Base-by-base conservation (phyloP, 257 asterid species). In the Scutellaria galericulata region DNA sequence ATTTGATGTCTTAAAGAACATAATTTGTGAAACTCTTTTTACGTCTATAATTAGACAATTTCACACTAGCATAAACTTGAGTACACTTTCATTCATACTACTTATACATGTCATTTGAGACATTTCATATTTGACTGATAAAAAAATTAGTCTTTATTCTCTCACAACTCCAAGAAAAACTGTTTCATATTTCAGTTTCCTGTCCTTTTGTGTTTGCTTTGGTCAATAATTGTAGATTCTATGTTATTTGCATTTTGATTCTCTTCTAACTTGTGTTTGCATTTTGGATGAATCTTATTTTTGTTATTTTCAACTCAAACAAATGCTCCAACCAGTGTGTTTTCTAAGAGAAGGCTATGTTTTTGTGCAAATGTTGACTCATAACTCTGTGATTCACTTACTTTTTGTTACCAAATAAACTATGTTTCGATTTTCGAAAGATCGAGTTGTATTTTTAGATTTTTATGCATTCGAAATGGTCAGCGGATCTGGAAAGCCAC, bases 201-300 rank as follows among this genome's bases (percentile, higher is more conserved):
- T 68, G 44, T 55, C 45, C 31, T 68, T 51, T 40, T 2, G 31
- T 13, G 11, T 69, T 66, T 45, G 37, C 66, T 70, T 70, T 70
- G 42, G 46, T 59, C 0, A 15, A 13, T 6, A 13, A 45, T 18
- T 35, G 51, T 59, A 37, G 45, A 27, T 60, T 72, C 20, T 31
- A 18, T 61, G n/a, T 39, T 12, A 9, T 44, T 37, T 70, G 27
- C 68, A 59, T 59, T 35, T 59, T 12, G 4, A 6, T 47, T 60
- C 15, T 60, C 61, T 48, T 37, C 37, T 42, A 48, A 62, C 41
- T 20, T 13, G 15, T 31, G 37, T n/a, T n/a, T n/a, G n/a, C n/a
- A n/a, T n/a, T n/a, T n/a, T n/a, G n/a, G n/a, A n/a, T n/a, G n/a
- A n/a, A n/a, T n/a, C n/a, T n/a, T n/a, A n/a, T n/a, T n/a, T n/a